Conservation (phyloP, 495 filamentous ascomycete species). For the Corynascus novoguineensis region DNA sequence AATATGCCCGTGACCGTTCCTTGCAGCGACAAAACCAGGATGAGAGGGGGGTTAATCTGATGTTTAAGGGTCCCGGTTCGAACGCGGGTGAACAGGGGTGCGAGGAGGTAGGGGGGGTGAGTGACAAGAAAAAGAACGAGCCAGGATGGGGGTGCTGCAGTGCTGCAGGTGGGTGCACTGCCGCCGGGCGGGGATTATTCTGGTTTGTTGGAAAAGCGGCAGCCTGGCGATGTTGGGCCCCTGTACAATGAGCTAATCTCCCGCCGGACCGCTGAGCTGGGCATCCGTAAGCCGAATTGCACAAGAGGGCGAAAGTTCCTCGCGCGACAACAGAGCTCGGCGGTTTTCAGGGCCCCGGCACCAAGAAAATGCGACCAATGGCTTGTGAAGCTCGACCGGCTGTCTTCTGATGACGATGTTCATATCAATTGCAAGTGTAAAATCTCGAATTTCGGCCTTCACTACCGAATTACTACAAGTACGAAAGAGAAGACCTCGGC, state of each 20-base stretch:
- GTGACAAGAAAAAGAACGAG: slow-evolving; percentile 6
- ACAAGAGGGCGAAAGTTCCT: slow-evolving; percentile 2
- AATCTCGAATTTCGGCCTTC: background rate
- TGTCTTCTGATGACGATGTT: background rate
- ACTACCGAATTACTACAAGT: no score
- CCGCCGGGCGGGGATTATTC: slow-evolving; percentile 26
- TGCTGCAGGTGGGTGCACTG: slow-evolving; percentile 20
- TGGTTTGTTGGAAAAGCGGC: slow-evolving; percentile 27
- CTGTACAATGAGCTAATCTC: slow-evolving; percentile 4
- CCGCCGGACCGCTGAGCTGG: background rate
- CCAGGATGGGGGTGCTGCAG: background rate
- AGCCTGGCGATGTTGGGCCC: slow-evolving; percentile 25
- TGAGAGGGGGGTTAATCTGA: slow-evolving; percentile 1
- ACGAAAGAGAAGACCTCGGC: background rate
- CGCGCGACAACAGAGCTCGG: background rate
- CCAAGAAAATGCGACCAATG: background rate
- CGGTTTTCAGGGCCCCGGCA: background rate
- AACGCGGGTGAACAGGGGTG: slow-evolving; percentile 6
- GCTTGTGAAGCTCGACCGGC: background rate
- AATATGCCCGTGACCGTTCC: background rate
- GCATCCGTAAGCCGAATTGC: background rate
- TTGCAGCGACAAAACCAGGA: slow-evolving; percentile 3
- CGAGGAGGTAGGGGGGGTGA: slow-evolving; percentile 6
- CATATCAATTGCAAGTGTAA: no score
- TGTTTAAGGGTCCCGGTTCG: slow-evolving; percentile 10